Conservation (phyloP, 139 green algal species). For the Tetraselmis striata region DNA sequence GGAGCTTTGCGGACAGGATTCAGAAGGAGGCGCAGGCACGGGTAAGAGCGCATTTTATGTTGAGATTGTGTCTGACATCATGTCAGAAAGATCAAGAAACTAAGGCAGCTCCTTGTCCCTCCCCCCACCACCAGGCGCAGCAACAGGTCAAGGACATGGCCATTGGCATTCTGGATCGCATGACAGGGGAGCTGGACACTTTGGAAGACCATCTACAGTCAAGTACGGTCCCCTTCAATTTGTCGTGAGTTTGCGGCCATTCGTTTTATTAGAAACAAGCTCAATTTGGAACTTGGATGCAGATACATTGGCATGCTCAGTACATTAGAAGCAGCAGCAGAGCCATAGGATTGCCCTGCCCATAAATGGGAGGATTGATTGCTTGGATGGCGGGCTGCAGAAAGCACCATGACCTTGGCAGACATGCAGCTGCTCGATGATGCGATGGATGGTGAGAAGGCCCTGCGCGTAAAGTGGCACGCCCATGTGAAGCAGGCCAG, state of each 20-base stretch:
- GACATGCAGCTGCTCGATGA: neutral
- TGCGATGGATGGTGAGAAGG: neutral
- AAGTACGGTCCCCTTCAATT: neutral
- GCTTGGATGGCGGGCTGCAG: neutral
- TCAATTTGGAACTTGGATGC: neutral
- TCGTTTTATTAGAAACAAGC: neutral
- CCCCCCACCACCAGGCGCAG: neutral
- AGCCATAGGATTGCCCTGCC: neutral
- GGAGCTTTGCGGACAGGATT: neutral
- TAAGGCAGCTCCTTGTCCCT: neutral
- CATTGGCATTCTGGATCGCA: neutral
- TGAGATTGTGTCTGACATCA: too few relatives aligned
- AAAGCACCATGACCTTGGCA: neutral
- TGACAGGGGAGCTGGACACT: neutral
- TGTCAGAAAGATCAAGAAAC: too few relatives aligned
- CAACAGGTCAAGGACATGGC: neutral
- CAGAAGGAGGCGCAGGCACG: neutral
- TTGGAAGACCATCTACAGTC: neutral
- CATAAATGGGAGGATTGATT: neutral
- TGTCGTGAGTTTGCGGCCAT: neutral
- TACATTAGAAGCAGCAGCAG: neutral
- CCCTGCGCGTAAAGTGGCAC: neutral
- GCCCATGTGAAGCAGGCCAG: neutral
- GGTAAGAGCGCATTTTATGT: too few relatives aligned
- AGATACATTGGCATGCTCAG: neutral